Evolutionary conservation across 2,329 filamentous ascomycete species (phyloP).

Genomic region (Apiospora koreana): DNA sequence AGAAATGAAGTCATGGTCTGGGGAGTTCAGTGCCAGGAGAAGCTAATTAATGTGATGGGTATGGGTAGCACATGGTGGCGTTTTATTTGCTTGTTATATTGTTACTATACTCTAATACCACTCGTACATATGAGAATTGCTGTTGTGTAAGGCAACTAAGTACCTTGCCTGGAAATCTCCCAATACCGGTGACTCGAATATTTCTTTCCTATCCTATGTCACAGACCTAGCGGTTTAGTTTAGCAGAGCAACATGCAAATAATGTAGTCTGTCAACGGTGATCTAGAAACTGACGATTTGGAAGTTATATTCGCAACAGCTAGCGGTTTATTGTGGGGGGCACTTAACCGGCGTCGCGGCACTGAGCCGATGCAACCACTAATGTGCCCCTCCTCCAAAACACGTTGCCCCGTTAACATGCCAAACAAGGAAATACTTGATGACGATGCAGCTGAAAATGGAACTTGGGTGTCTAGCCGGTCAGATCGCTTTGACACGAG

Average conservation of each 20-base stretch:
- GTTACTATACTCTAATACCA: not conserved
- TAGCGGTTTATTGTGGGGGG: not conserved
- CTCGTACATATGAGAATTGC: not conserved
- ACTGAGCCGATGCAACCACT: too few relatives aligned
- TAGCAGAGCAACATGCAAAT: too few relatives aligned
- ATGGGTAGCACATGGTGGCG: not conserved
- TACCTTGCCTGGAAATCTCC: not conserved
- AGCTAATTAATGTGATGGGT: not conserved
- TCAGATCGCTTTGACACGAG: not conserved
- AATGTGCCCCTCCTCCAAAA: not conserved
- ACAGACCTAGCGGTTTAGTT: too few relatives aligned
- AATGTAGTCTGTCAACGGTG: too few relatives aligned
- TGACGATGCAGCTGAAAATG: not conserved
- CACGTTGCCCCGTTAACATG: not conserved
- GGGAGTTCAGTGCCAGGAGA: not conserved
- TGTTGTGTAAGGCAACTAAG: not conserved
- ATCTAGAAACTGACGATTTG: not conserved
- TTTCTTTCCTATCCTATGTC: not conserved
- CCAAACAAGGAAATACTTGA: slow-evolving; percentile 9
- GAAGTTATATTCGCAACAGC: not conserved
- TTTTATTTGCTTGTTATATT: not conserved
- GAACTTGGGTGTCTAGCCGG: not conserved
- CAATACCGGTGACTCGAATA: not conserved
- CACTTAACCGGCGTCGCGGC: not conserved
- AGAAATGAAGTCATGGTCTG: slow-evolving; percentile 25